Conservation (phyloP, 176 grass and related monocot genomes). For the Raddia distichophylla region DNA sequence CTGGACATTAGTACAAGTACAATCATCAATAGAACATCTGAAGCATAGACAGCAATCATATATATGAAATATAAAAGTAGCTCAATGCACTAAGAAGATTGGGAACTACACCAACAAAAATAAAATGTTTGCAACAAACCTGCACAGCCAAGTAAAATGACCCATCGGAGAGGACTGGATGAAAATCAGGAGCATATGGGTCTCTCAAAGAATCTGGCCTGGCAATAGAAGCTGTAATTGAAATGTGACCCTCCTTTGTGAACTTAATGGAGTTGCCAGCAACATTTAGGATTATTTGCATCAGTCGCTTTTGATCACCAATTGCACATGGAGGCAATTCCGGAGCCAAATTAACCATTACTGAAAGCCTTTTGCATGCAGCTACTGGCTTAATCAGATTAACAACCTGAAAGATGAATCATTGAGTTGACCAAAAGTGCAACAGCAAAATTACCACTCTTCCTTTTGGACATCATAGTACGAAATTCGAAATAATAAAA, state of each 20-base stretch:
- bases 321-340: conserved; percentile 71
- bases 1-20: conserved; percentile 12
- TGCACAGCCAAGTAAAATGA: conserved; percentile 81
- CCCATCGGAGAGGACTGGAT: conserved; percentile 59
- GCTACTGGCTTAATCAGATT: conserved; percentile 80
- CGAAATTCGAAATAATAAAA: conserved; percentile 29
- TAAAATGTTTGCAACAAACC: conserved; percentile 46
- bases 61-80: not conserved
- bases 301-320: conserved; percentile 81
- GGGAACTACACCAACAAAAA: not conserved
- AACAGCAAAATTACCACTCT: conserved; percentile 6
- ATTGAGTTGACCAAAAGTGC: conserved; percentile 36
- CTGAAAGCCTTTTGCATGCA: conserved; percentile 64
- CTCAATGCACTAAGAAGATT: not conserved
- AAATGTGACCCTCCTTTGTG: conserved; percentile 84
- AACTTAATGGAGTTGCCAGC: conserved; percentile 85
- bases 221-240: conserved; percentile 61
- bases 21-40: not conserved
- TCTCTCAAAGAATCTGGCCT: conserved; percentile 65
- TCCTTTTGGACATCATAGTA: conserved; percentile 23
- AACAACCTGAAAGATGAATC: conserved; percentile 51
- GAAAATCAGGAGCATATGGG: conserved; percentile 67
- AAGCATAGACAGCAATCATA: not conserved
- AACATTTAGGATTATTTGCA: conserved; percentile 91
- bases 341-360: conserved; percentile 66